Evolutionary conservation across 2,329 filamentous ascomycete species (phyloP), one percentile per base, ranked within the genome.

Genomic region (Dothistroma septosporum): DNA sequence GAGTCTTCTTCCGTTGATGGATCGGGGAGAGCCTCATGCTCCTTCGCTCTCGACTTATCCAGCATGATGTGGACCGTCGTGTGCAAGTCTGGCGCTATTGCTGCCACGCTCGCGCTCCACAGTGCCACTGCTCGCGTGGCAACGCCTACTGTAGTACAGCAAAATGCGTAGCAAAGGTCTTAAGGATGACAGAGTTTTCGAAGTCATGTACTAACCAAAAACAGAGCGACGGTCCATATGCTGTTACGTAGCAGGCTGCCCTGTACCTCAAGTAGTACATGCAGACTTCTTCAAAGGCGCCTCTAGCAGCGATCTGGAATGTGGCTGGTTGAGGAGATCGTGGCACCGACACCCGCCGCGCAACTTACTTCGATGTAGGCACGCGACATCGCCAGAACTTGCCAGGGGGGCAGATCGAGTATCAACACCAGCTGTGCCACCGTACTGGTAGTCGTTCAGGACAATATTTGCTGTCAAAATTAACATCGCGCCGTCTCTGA

Each of bases 231-330:
- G 14, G 3, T 50, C 28, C 47, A 50, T 28, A 6, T 24, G 14
- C 4, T 12, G 28, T 31, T 3, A 24, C 21, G 47, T 28, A 31
- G 16, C 47, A 50, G 28, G 3, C 21, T 24, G 9, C 28, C 24
- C 21, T 24, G 10, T 50, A 14, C 47, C n/a, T 44, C 14, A 44
- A 44, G 41, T 16, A 19, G 41, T 7, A 9, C 41, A 19, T 44
- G 1, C 19, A 44, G 14, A 44, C 41, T 44, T 44, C 6, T n/a
- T 2, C 9, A 8, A 35, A n/a, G 28, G 50, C 24, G 50, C 24
- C 6, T 35, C 50, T 53, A 53, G 50, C 50, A 53, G 50, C 50
- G 31, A 53, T 53, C 31, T 53, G 50, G 50, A 53, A 32, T 28
- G 28, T 53, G 50, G 28, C 50, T 2, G 16, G 11, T 9, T 53